A percentile compares a stretch with the other conserved stretches of the same genome.
Evolutionary conservation across 164 flowering plant genomes (phyloP).

Genomic region (Akebia trifoliata): DNA sequence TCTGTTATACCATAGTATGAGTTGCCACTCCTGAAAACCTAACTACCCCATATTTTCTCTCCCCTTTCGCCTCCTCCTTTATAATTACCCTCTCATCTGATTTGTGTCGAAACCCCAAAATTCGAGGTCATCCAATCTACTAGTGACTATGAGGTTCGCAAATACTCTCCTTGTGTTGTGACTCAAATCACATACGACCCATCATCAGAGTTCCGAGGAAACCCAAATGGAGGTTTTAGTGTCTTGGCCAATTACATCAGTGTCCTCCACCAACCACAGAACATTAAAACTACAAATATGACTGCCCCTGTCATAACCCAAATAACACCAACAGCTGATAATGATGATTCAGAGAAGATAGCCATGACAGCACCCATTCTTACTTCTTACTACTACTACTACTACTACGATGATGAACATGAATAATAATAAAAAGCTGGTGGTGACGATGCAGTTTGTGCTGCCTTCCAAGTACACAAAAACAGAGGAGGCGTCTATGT

Average conservation of each 20-base stretch:
- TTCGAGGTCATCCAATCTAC: constrained; percentile 45
- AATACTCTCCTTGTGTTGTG: constrained; percentile 50
- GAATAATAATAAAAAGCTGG: constrained; percentile 7
- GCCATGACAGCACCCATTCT: constrained; percentile 77
- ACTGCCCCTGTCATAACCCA: constrained; percentile 77
- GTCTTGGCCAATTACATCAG: constrained; percentile 75
- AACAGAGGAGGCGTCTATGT: constrained; percentile 75
- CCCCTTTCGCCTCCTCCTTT: too few species aligned
- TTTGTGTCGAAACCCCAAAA: constrained; percentile 67
- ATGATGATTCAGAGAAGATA: constrained; percentile 33
- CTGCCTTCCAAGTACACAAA: constrained; percentile 52
- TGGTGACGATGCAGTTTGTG: constrained; percentile 73
- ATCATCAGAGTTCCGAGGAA: constrained; percentile 46
- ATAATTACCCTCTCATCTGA: too few species aligned
- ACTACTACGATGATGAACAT: too few species aligned
- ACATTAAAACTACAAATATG: constrained; percentile 68
- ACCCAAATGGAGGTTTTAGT: constrained; percentile 67
- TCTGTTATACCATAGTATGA: too few species aligned
- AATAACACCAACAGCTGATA: constrained; percentile 2
- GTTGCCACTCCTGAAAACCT: too few species aligned
- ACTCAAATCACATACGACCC: constrained; percentile 73
- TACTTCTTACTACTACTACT: too few species aligned
- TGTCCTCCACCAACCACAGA: constrained; percentile 65
- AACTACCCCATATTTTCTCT: too few species aligned
- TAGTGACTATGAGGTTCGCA: constrained; percentile 64